Conservation (phyloP, 768 basidiomycete genomes). For the Lyophyllum semitale region DNA sequence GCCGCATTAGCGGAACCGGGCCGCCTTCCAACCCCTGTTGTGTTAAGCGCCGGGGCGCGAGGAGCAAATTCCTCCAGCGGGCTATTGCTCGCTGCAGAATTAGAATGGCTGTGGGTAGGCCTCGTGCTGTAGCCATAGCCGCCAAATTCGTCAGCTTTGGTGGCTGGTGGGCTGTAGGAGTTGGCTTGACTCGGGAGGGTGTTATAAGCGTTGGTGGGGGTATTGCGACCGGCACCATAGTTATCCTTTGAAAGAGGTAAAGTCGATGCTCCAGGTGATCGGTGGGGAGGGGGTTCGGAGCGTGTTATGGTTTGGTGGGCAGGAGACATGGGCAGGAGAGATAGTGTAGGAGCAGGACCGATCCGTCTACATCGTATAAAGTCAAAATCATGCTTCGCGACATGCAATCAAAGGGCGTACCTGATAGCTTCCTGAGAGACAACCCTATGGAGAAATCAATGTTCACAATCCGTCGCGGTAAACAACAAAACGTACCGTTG, state of each 20-base stretch:
- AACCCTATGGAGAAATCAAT: conserved; percentile 38
- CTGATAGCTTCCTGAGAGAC: conserved; percentile 74
- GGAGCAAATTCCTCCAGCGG: conserved; percentile 16
- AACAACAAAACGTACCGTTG: conserved; percentile 55
- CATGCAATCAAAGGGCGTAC: conserved; percentile 29
- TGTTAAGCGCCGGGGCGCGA: conserved; percentile 11
- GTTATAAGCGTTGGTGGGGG: conserved; percentile 7
- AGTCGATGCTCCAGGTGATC: conserved; percentile 9
- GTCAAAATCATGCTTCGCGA: neutral
- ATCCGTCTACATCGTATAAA: conserved; percentile 40
- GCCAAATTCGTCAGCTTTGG: conserved; percentile 24
- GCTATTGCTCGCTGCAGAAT: conserved; percentile 16
- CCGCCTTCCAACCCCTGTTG: conserved; percentile 17
- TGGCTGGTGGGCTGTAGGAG: neutral
- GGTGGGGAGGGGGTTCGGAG: conserved; percentile 1
- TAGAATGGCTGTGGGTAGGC: conserved; percentile 18
- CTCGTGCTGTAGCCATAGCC: conserved; percentile 19
- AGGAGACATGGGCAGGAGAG: conserved; percentile 32
- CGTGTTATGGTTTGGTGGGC: conserved; percentile 9
- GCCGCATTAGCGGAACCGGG: conserved; percentile 27
- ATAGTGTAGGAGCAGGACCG: conserved; percentile 48
- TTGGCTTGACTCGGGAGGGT: conserved; percentile 1
- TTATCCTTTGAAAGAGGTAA: conserved; percentile 14
- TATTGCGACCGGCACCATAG: neutral
- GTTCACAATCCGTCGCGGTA: neutral